phyloP scores from a whole-genome alignment of 176 grass and related monocot species.

The Tillandsia fasciculata region DNA sequence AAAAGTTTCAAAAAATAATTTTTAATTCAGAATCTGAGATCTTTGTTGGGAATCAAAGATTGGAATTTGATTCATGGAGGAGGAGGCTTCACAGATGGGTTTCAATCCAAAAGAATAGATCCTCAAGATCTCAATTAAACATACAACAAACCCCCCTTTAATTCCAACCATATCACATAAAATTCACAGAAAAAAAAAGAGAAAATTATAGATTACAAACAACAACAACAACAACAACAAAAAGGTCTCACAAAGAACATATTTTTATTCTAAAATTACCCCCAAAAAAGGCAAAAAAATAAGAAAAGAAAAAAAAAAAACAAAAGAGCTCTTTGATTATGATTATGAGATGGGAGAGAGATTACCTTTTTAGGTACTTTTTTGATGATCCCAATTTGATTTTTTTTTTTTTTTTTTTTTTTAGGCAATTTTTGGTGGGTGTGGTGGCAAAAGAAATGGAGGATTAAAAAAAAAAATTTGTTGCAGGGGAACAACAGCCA shows the following conservation, averaged over 20 bases:
- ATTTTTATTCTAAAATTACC: not conserved
- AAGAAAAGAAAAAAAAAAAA: not conserved
- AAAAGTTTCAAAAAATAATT: not conserved
- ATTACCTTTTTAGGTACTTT: not conserved
- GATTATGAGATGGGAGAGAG: not conserved
- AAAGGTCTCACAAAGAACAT: no score
- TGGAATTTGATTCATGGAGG: not conserved
- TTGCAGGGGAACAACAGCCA: not conserved
- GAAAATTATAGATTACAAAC: no score
- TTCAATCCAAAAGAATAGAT: not conserved
- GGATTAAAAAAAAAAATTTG: not conserved
- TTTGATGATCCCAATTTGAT: not conserved
- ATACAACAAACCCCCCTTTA: not conserved
- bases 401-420: no score
- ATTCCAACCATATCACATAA: no score
- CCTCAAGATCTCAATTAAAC: not conserved
- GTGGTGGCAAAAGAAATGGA: not conserved
- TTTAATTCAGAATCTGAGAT: not conserved
- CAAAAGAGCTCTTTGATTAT: not conserved
- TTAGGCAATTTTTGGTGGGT: not conserved
- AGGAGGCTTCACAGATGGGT: no score
- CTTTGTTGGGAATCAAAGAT: not conserved
- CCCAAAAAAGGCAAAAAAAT: not conserved
- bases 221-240: no score
- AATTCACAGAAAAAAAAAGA: no score